Conservation (phyloP, 2,329 filamentous ascomycete species). For the Aspergillus sp. region DNA sequence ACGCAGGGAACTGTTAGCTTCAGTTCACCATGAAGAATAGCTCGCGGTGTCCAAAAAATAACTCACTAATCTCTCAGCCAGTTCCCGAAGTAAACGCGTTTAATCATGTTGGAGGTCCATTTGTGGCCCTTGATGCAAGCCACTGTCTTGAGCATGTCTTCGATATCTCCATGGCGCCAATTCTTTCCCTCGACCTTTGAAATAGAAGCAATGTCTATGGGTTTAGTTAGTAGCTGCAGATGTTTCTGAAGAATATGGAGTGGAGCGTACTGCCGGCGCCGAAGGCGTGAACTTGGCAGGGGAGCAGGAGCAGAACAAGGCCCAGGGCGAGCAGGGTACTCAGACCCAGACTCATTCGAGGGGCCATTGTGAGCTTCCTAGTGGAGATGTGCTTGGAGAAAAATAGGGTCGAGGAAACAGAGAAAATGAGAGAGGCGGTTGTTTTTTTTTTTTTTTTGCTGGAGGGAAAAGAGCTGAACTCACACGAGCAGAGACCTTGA, state of each 20-base stretch:
- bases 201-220: constrained; percentile 49
- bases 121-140: constrained; percentile 78
- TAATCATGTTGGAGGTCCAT: constrained; percentile 77
- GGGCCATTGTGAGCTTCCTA: constrained; percentile 16
- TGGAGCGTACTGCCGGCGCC: constrained; percentile 44
- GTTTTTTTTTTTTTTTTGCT: neutral
- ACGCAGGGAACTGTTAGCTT: constrained; percentile 4
- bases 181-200: constrained; percentile 52
- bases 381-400: neutral
- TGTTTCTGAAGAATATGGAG: neutral
- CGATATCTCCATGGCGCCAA: constrained; percentile 66
- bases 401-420: neutral
- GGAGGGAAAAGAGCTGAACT: constrained; percentile 1
- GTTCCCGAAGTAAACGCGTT: constrained; percentile 81
- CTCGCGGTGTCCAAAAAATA: neutral
- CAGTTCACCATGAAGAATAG: neutral
- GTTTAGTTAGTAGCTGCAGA: constrained; percentile 6
- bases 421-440: neutral
- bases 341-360: constrained; percentile 24
- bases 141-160: constrained; percentile 76
- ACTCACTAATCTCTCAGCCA: constrained; percentile 75
- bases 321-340: constrained; percentile 36
- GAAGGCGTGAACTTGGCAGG: constrained; percentile 43
- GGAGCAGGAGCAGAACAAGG: constrained; percentile 38
- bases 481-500: neutral